Base-by-base conservation (phyloP, 441 rosid species). In the Raphanus hybrid region DNA sequence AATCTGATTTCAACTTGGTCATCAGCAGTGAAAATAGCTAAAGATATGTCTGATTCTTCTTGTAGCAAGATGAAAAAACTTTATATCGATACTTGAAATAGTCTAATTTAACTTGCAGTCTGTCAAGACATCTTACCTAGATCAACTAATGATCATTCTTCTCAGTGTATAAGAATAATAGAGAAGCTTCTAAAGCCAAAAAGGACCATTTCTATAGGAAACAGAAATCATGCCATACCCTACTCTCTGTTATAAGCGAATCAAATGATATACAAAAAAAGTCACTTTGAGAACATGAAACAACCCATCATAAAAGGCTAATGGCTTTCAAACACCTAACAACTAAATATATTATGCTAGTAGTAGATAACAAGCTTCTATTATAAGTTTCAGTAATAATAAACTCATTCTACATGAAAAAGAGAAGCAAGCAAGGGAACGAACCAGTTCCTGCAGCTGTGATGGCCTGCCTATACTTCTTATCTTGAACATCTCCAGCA, bases 401-500 rank as follows among this genome's bases (percentile, higher is more conserved):
- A n/a, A n/a, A n/a, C n/a, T n/a, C n/a, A n/a, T n/a, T n/a, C n/a
- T n/a, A n/a, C n/a, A n/a, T n/a, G n/a, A n/a, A n/a, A n/a, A n/a
- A n/a, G n/a, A n/a, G n/a, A n/a, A n/a, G n/a, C n/a, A n/a, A n/a
- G n/a, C n/a, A n/a, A n/a, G n/a, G n/a, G n/a, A n/a, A n/a, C n/a
- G n/a, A n/a, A n/a, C 83, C 83, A 61, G 81, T 63, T 73, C 83
- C 83, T 8, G 83, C 83, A 76, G 83, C 83, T 0, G 83, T 81
- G 6, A 73, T 76, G 3, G 83, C 83, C 41, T 81, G 83, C 54
- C 83, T 81, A 68, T 81, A 81, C 77, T 81, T 81, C 81, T 81
- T 81, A 10, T 81, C 89, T 61, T 86, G 87, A 6, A 84, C 89
- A 84, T 86, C 87, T 41, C 89, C 89, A 0, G 89, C 89, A 0